Evolutionary conservation across 768 basidiomycete genomes (phyloP), one percentile per base, ranked within the genome.

Genomic region (Terana coerulea): DNA sequence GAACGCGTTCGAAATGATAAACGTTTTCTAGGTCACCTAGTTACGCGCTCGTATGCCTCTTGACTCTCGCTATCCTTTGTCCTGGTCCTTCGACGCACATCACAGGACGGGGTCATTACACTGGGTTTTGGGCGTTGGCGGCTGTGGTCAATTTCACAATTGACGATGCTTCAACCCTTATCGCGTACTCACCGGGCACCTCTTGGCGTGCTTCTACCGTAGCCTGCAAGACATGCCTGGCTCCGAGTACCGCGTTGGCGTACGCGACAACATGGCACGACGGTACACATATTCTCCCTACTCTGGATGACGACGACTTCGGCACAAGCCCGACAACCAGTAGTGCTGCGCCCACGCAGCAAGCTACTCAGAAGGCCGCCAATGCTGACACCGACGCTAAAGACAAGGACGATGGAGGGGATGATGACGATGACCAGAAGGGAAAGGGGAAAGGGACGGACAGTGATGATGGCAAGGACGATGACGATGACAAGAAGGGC

Each of bases 181-280:
- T 63, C n/a, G 49, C 47, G 19, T 63, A 61, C 29, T 39, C 53
- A 6, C 59, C 58, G 1, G 41, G 57, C 3, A 50, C 51, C 5
- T 47, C 59, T 39, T 63, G 62, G 62, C 62, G 55, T 17, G 15
- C 59, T n/a, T 63, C 62, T 11, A 47, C 50, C 7, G 44, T 47
- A 7, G 37, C 58, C 4, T 63, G 62, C 37, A 34, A 47, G 2
- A 51, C 47, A 1, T 63, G 62, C 26, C 53, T 63, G 2, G 35
- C 35, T 3, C 62, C 60, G 0, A 42, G 35, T 41, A 14, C 42
- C 1, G 19, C 29, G 2, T 36, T 59, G 8, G 62, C 60, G 17
- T 57, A 51, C 29, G 34, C 57, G 12, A 57, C 56, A 2, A 61
- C 62, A 15, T 63, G 62, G 62, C 62, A 63, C 44, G 54, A 63